Conservation (phyloP, 1,284 basidiomycete species). For the Sanghuangporus sanghuang region DNA sequence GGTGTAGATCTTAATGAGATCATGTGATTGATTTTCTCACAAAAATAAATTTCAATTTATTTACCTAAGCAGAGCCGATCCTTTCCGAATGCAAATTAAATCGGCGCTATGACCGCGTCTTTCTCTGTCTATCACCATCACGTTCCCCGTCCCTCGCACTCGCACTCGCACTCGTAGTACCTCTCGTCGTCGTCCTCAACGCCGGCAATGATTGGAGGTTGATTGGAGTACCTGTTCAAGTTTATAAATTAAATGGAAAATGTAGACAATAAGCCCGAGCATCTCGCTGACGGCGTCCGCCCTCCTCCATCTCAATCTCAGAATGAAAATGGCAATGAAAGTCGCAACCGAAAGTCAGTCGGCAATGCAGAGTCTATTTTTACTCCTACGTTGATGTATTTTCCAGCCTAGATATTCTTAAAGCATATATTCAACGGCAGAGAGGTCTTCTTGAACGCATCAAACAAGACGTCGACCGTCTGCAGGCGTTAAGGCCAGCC, state of each 20-base stretch:
- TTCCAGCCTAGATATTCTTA: slow-evolving; percentile 20
- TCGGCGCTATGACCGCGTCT: neutral
- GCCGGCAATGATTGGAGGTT: neutral
- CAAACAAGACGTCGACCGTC: slow-evolving; percentile 17
- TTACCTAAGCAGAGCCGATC: neutral
- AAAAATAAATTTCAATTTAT: neutral
- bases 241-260: slow-evolving; percentile 7
- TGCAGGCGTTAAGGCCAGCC: slow-evolving; percentile 11
- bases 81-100: neutral
- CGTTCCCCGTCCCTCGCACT: neutral
- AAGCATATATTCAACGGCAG: slow-evolving; percentile 20
- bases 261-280: neutral
- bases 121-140: neutral
- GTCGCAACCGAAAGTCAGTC: slow-evolving; percentile 10
- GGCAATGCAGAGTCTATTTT: neutral
- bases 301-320: neutral
- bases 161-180: neutral
- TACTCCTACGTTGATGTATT: slow-evolving; percentile 2
- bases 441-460: slow-evolving; percentile 19
- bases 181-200: neutral
- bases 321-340: slow-evolving; percentile 6
- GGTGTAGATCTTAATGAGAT: neutral
- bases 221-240: neutral
- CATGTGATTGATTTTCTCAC: neutral
- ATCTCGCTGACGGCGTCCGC: neutral